Evolutionary conservation across 2,329 filamentous ascomycete species (phyloP).

Genomic region (Hypomyces rosellus): DNA sequence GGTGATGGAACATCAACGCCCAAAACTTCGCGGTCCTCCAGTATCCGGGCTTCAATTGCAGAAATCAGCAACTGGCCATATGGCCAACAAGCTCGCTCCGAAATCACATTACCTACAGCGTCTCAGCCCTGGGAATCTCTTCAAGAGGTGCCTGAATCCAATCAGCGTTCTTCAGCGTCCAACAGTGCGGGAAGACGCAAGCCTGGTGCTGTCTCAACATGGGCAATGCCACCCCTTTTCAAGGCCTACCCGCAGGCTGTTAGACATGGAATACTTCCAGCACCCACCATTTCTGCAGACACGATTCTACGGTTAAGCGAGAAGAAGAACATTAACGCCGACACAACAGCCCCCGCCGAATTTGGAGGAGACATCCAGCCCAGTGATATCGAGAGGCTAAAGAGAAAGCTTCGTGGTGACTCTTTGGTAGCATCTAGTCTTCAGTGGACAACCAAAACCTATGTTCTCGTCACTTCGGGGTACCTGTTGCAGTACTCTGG

Average conservation of each 20-base stretch:
- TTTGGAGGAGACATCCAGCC: not conserved
- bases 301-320: constrained; percentile 57
- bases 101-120: constrained; percentile 9
- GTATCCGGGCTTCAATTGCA: constrained; percentile 40
- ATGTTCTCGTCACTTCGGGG: constrained; percentile 63
- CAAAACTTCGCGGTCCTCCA: constrained; percentile 27
- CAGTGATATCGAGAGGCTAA: constrained; percentile 12
- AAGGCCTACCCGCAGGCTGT: constrained; percentile 81
- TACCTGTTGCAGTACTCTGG: constrained; percentile 69
- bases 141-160: constrained; percentile 9
- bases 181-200: constrained; percentile 11
- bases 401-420: constrained; percentile 15
- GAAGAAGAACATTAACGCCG: constrained; percentile 30
- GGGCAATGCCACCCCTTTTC: constrained; percentile 71
- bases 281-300: constrained; percentile 63
- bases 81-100: constrained; percentile 19
- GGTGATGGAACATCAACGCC: constrained; percentile 24
- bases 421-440: constrained; percentile 7
- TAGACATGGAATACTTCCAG: constrained; percentile 64
- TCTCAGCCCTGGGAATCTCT: constrained; percentile 3
- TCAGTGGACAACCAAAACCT: constrained; percentile 50
- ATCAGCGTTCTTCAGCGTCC: constrained; percentile 9
- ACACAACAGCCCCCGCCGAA: constrained; percentile 14
- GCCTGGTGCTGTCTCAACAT: constrained; percentile 29
- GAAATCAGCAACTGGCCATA: constrained; percentile 41